Evolutionary conservation across 2,329 filamentous ascomycete genomes (phyloP), one percentile per base, ranked within the genome.

Genomic region (Colletotrichum liriopes): DNA sequence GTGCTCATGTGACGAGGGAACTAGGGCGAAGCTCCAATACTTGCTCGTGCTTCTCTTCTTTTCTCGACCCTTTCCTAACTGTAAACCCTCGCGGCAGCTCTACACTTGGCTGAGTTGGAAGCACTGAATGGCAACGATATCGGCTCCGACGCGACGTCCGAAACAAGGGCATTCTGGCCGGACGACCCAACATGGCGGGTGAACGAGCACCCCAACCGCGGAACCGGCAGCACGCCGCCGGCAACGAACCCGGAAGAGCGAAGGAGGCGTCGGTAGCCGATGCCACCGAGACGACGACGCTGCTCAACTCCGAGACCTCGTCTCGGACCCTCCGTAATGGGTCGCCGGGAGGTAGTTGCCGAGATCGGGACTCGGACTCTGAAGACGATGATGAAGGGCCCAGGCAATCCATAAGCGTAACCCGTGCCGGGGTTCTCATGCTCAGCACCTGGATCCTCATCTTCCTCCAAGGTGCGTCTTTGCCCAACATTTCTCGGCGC

Each of bases 381-480:
- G 54, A 56, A n/a, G 70, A 66, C 3, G 45, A 39, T 8, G 60
- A 47, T 2, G 68, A 72, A n/a, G 67, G 51, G 3, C 72, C 74
- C 51, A 78, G 66, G 65, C 76, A 68, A 65, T 75, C 45, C 2
- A 77, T 83, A 47, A 74, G 79, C 12, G 66, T 76, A 16, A 71
- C 77, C 14, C 80, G 87, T 60, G 84, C 79, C 9, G 52, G 83
- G 2, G 82, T 86, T 54, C 87, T 92, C 65, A 82, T 86, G 18
- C 73, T 86, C 52, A 90, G 86, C 74, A 83, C 90, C 75, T 89
- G 88, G 77, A 78, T 86, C 2, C 81, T 91, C 60, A 88, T 92
- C 37, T 91, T 92, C 75, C 79, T 91, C 20, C 89, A 90, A 84
- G 88, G 89, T 88, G 80, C 61, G 78, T 64, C 51, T 43, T 41